phyloP scores from a whole-genome alignment of 257 asterid genomes.

The Fraxinus excelsior region DNA sequence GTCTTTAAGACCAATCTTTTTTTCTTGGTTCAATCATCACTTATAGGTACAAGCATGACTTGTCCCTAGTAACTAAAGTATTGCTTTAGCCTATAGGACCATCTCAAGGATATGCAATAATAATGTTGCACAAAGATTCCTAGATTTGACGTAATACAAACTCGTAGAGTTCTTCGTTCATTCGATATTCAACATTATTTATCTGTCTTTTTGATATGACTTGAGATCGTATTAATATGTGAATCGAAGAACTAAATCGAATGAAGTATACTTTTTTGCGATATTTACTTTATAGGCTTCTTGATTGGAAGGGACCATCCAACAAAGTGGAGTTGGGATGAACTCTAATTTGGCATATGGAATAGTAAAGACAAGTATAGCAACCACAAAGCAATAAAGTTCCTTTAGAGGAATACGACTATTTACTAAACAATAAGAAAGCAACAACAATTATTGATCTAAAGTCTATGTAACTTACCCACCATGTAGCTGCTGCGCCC shows the following conservation, averaged over 20 bases:
- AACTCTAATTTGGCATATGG: not conserved
- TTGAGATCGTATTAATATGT: not conserved
- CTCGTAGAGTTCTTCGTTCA: not conserved
- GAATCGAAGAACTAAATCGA: not conserved
- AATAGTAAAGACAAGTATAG: too few species aligned
- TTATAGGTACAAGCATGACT: conserved; percentile 8
- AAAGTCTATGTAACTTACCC: not conserved
- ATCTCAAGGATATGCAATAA: conserved; percentile 32
- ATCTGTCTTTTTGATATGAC: not conserved
- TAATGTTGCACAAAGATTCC: conserved; percentile 29
- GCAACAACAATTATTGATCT: not conserved
- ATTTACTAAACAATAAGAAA: not conserved
- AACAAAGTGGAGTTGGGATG: not conserved
- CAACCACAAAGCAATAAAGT: not conserved
- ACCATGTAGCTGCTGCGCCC: too few species aligned
- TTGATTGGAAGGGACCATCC: not conserved
- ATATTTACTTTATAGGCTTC: not conserved
- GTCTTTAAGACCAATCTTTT: conserved; percentile 6
- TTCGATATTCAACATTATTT: too few species aligned
- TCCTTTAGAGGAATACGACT: too few species aligned
- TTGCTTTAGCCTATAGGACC: conserved; percentile 26
- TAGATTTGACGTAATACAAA: not conserved
- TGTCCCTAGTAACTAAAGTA: conserved; percentile 3
- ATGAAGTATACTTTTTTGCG: not conserved
- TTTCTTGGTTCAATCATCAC: conserved; percentile 12